phyloP scores from a whole-genome alignment of 768 basidiomycete species.

The Psilocybe cyanescens region DNA sequence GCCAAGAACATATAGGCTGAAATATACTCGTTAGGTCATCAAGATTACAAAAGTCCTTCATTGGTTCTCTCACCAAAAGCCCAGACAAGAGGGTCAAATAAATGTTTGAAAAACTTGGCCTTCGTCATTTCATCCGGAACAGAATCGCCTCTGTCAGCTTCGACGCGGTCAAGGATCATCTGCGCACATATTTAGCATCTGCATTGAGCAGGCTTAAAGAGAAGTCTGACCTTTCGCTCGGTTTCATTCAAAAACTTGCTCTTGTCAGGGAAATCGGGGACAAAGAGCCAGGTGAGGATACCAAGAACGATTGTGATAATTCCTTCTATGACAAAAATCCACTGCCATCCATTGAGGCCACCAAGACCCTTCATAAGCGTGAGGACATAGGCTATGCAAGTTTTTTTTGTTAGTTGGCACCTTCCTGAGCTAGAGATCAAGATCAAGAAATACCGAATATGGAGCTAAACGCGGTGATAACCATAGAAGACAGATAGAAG shows the following conservation, averaged over 20 bases:
- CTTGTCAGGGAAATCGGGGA: constrained; percentile 39
- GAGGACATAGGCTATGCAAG: constrained; percentile 30
- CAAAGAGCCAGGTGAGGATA: constrained; percentile 32
- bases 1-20: constrained; percentile 42
- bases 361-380: constrained; percentile 30
- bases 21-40: not conserved
- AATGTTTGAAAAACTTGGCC: constrained; percentile 34
- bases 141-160: constrained; percentile 42
- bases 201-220: not conserved
- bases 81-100: constrained; percentile 42
- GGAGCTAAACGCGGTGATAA: constrained; percentile 19
- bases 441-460: constrained; percentile 20
- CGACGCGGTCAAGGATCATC: constrained; percentile 39
- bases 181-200: constrained; percentile 8
- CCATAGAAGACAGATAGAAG: constrained; percentile 25
- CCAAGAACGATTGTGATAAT: constrained; percentile 35
- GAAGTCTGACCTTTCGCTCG: constrained; percentile 32
- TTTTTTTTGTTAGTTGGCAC: constrained; percentile 23
- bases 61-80: constrained; percentile 32
- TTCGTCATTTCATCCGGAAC: constrained; percentile 36
- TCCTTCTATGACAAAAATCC: constrained; percentile 41
- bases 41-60: constrained; percentile 20
- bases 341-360: constrained; percentile 36
- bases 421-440: constrained; percentile 23
- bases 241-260: constrained; percentile 37